These are phyloP conservation scores for Camillea tinctor DNA, from an alignment of 2,329 filamentous ascomycete genomes.

Conservation along the genomic window DNA sequence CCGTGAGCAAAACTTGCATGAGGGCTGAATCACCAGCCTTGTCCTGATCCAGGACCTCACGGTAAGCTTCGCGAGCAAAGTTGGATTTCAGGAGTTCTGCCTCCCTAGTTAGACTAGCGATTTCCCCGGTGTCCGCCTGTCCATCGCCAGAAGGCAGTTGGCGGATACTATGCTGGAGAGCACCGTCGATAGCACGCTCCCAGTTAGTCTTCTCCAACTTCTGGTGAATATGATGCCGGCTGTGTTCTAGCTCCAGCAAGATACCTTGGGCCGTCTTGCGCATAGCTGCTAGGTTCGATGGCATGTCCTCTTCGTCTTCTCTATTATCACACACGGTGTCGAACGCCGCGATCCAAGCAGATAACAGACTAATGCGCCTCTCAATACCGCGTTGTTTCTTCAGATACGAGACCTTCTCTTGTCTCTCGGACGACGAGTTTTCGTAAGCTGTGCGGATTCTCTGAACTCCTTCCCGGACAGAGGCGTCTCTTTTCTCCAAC, in stretches of 20 bases:
- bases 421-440: slow-evolving; percentile 71
- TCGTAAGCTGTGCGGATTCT: slow-evolving; percentile 83
- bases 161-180: slow-evolving; percentile 78
- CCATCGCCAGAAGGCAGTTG: slow-evolving; percentile 74
- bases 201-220: slow-evolving; percentile 77
- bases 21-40: slow-evolving; percentile 74
- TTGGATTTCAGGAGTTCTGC: slow-evolving; percentile 81
- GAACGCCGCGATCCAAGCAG: slow-evolving; percentile 89
- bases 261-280: slow-evolving; percentile 88
- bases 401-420: slow-evolving; percentile 76
- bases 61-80: slow-evolving; percentile 76
- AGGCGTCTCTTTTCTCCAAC: slow-evolving; percentile 75
- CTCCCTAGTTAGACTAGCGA: slow-evolving; percentile 73
- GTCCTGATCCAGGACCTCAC: slow-evolving; percentile 79
- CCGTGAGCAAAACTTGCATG: slow-evolving; percentile 79
- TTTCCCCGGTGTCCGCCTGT: slow-evolving; percentile 63
- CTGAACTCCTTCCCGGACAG: slow-evolving; percentile 74
- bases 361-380: slow-evolving; percentile 80
- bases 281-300: slow-evolving; percentile 69
- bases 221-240: slow-evolving; percentile 87
- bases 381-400: slow-evolving; percentile 81
- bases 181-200: slow-evolving; percentile 85
- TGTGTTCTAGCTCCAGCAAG: slow-evolving; percentile 82
- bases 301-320: slow-evolving; percentile 66
- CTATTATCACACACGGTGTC: slow-evolving; percentile 74